Base-by-base conservation (phyloP, 2,329 filamentous ascomycete species). In the Aspergillus brunneoviolaceus region DNA sequence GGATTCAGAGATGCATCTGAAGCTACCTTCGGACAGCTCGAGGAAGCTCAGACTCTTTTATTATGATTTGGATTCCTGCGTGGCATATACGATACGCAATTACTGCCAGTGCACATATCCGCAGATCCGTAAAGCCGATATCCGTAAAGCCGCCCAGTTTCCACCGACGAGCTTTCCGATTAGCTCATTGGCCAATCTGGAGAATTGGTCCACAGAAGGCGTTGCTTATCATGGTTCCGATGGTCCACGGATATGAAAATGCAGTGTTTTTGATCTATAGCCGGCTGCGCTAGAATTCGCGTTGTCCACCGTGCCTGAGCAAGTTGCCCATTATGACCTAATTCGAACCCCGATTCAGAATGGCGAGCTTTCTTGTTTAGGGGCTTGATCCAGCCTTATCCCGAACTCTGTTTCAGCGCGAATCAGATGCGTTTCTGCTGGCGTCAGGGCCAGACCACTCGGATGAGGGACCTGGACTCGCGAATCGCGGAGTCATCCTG, bases 31-130 rank as follows among this genome's bases (percentile, higher is more conserved):
- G 11, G 10, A 21, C 39, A 19, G 39, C 39, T 33, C 33, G 33
- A n/a, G 51, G 58, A 49, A 61, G 12, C 45, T 27, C 19, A 29
- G 52, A 21, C 55, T 55, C 61, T 66, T 66, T 60, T 65, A 64
- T 55, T 60, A 35, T 9, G 12, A 21, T 9, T 45, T 27, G 16
- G 10, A 21, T 55, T 48, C 47, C 42, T 57, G 45, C 9, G 27
- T 35, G 53, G 51, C 54, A 60, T 23, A 55, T 50, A 14, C 3
- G 29, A 21, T 29, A 45, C 19, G 39, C n/a, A n/a, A 2, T 48
- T 23, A 23, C 42, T 55, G 31, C 12, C 12, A 49, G n/a, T 14
- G 51, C 45, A 29, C 23, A 67, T 62, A 63, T 57, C 65, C 66
- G 62, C 61, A 68, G 12, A 29, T 16, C 52, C 53, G 53, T 55